Evolutionary conservation across 179 eudicot species (phyloP).

Genomic region (Spinacia oleracea): DNA sequence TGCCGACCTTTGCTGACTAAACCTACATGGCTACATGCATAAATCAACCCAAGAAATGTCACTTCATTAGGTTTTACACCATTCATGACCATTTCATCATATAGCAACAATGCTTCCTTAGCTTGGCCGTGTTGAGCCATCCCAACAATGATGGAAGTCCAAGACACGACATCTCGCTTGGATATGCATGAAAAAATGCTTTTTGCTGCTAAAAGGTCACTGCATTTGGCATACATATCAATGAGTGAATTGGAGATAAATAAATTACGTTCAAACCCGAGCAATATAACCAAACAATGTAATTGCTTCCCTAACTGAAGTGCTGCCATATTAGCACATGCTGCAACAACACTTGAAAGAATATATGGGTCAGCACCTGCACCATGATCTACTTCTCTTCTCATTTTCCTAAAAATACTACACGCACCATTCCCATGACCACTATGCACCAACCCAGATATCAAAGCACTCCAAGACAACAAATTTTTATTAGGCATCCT

Average conservation of each 20-base stretch:
- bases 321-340: constrained; percentile 57
- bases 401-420: constrained; percentile 45
- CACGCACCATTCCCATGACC: constrained; percentile 53
- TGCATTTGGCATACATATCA: constrained; percentile 90
- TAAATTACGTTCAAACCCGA: constrained; percentile 58
- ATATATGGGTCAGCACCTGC: constrained; percentile 52
- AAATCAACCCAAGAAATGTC: constrained; percentile 71
- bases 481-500: constrained; percentile 45
- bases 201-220: constrained; percentile 63
- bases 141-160: constrained; percentile 90
- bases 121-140: constrained; percentile 82
- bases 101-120: constrained; percentile 57
- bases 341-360: constrained; percentile 60
- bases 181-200: constrained; percentile 39
- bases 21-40: constrained; percentile 90
- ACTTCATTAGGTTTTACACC: constrained; percentile 77
- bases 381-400: constrained; percentile 45
- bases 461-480: constrained; percentile 83
- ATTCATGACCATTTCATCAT: constrained; percentile 57
- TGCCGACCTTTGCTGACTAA: constrained; percentile 58
- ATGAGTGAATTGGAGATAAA: constrained; percentile 59
- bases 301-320: constrained; percentile 73
- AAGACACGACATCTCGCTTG: constrained; percentile 64
- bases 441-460: constrained; percentile 77
- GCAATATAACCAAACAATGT: constrained; percentile 54